A percentile compares a stretch with the other conserved stretches of the same genome.
phyloP scores from a whole-genome alignment of 179 eudicot species.

The Vitellaria paradoxa region DNA sequence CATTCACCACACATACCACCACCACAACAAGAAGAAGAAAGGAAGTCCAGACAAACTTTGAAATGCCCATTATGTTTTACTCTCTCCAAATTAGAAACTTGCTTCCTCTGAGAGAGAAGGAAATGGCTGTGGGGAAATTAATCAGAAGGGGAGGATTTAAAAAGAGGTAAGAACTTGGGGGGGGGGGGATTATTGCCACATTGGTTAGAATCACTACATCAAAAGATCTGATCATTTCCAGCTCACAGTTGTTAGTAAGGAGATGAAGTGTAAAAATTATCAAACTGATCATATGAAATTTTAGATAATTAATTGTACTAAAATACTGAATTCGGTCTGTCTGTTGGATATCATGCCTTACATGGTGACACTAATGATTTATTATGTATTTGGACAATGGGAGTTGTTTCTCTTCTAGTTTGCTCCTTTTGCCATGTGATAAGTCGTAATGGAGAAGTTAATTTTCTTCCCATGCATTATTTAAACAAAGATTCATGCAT shows the following conservation, averaged over 20 bases:
- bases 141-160: slow-evolving; percentile 13
- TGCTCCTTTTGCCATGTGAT: neutral
- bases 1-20: slow-evolving; percentile 27
- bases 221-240: slow-evolving; percentile 16
- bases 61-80: slow-evolving; percentile 8
- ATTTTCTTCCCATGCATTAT: neutral
- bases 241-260: neutral
- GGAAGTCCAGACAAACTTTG: neutral
- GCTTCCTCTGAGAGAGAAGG: neutral
- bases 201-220: slow-evolving; percentile 22
- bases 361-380: neutral
- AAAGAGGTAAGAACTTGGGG: neutral
- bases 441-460: neutral
- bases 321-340: neutral
- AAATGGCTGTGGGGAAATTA: neutral
- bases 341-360: neutral
- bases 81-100: no score
- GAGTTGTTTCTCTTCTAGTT: neutral
- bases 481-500: neutral
- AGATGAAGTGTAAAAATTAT: neutral
- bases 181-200: neutral
- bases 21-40: slow-evolving; percentile 19
- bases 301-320: neutral
- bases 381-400: neutral
- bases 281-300: neutral